Base-by-base conservation (phyloP, 495 filamentous ascomycete species). In the Apodospora peruviana region DNA sequence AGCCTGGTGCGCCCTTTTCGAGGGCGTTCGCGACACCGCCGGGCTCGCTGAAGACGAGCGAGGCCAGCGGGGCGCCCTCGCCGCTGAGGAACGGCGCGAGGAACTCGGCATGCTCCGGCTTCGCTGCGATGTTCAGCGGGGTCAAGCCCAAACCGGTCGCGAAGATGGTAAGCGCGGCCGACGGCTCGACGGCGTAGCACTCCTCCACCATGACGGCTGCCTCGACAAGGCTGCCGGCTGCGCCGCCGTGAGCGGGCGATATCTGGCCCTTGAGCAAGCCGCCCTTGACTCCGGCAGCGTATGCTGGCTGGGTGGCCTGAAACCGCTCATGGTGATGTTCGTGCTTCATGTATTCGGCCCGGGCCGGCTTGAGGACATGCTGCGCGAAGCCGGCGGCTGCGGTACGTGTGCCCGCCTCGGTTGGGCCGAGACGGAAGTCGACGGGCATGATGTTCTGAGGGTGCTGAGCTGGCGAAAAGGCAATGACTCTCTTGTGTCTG, bases 141-240 rank as follows among this genome's bases (percentile, higher is more conserved):
- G 65, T 72, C 10, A 81, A 47, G 2, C 78, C 77, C 10, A 79
- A 56, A 0, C 71, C 73, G 2, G 73, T 79, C 0, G 69, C 74
- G 44, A 80, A 71, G 19, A 82, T 74, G 2, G 76, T 78, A 7
- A 32, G 17, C 79, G 51, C 61, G 0, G 69, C 59, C 16, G 65
- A 64, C 0, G 72, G 69, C 49, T 82, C 77, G 16, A 76, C 67
- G 4, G 67, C 53, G 48, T 73, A 79, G 54, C 72, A 69, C 45
- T 80, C 76, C 48, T 82, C 78, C 7, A 75, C 69, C 37, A 79
- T 35, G 51, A 81, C 71, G 5, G 70, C 66, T 0, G 71, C 68
- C 29, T 79, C 74, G 16, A 75, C 36, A 7, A 80, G 65, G 14
- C 55, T 64, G 0, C 62, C 67, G 14, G 60, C 67, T 11, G 46